A percentile compares a stretch with the other conserved stretches of the same genome.
These are phyloP conservation scores for Annulohypoxylon bovei DNA, from an alignment of 495 filamentous ascomycete genomes.

Conservation along the genomic window DNA sequence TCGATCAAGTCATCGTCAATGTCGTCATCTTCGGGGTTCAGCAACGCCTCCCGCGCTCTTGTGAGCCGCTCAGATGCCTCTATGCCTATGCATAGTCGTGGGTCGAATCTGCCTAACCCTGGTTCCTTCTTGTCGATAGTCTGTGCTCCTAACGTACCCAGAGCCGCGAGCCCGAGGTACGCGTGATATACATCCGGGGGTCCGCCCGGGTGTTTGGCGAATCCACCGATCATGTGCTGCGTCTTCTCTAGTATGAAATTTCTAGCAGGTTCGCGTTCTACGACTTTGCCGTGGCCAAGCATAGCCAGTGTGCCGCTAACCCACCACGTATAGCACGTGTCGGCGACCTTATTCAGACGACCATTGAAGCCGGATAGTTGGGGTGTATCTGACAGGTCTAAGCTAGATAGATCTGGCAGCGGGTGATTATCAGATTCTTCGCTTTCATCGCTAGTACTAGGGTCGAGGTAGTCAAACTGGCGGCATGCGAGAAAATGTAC, in stretches of 20 bases:
- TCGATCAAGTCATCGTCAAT: conserved; percentile 28
- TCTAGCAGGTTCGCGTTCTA: conserved; percentile 69
- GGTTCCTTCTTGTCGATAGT: conserved; percentile 55
- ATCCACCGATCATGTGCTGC: conserved; percentile 92
- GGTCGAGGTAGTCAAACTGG: conserved; percentile 65
- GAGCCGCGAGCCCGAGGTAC: conserved; percentile 83
- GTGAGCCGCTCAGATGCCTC: conserved; percentile 58
- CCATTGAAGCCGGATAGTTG: conserved; percentile 79
- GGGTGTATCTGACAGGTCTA: conserved; percentile 48
- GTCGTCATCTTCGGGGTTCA: conserved; percentile 26
- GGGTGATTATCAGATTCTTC: conserved; percentile 52
- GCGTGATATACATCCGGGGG: conserved; percentile 92
- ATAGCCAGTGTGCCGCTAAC: conserved; percentile 76
- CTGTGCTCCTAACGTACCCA: conserved; percentile 65
- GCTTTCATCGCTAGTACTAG: conserved; percentile 60
- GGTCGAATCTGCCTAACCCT: conserved; percentile 71
- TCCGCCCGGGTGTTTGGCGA: conserved; percentile 82
- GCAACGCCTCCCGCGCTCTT: conserved; percentile 46
- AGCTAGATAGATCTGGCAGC: conserved; percentile 51
- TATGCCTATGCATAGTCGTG: conserved; percentile 71
- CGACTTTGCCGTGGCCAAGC: conserved; percentile 68
- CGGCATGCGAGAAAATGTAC: conserved; percentile 66
- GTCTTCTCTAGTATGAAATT: conserved; percentile 86
- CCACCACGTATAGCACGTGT: conserved; percentile 98
- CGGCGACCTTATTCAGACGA: conserved; percentile 84